Conservation (phyloP, 257 asterid genomes). For the Petunia axillaris region DNA sequence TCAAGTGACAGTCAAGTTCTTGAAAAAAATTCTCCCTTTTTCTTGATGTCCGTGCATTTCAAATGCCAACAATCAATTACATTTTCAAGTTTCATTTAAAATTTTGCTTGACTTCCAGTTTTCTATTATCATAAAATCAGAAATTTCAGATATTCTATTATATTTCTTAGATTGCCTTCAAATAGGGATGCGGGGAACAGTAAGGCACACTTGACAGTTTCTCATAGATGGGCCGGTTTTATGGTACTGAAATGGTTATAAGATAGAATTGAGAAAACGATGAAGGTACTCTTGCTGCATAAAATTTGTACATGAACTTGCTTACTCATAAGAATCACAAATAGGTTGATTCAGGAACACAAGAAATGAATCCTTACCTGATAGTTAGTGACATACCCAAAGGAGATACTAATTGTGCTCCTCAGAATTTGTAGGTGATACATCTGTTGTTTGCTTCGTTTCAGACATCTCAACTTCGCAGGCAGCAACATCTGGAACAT, state of each 20-base stretch:
- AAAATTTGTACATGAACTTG: slow-evolving; percentile 1
- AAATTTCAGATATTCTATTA: background rate
- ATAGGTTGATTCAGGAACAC: background rate
- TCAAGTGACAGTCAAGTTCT: background rate
- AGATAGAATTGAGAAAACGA: slow-evolving; percentile 1
- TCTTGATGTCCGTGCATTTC: slow-evolving; percentile 2
- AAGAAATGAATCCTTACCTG: slow-evolving; percentile 41
- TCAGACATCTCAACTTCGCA: slow-evolving; percentile 93
- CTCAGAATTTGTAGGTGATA: slow-evolving; percentile 40
- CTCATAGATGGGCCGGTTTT: slow-evolving; percentile 1
- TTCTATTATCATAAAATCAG: slow-evolving; percentile 10
- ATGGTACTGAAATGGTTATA: background rate
- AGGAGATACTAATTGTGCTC: slow-evolving; percentile 37
- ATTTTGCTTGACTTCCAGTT: background rate
- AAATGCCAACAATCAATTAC: background rate
- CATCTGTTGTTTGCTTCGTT: slow-evolving; percentile 47
- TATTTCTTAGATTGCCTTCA: background rate
- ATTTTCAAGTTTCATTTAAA: background rate
- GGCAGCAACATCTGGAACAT: slow-evolving; percentile 41
- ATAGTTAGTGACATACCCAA: slow-evolving; percentile 29
- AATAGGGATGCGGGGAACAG: background rate
- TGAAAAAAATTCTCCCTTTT: background rate
- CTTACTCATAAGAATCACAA: background rate
- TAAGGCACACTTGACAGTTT: background rate
- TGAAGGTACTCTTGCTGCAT: background rate